Percentiles rank a stretch among this genome's conserved stretches.
Conservation (phyloP, 2,329 filamentous ascomycete genomes). For the Aspergillus felis region DNA sequence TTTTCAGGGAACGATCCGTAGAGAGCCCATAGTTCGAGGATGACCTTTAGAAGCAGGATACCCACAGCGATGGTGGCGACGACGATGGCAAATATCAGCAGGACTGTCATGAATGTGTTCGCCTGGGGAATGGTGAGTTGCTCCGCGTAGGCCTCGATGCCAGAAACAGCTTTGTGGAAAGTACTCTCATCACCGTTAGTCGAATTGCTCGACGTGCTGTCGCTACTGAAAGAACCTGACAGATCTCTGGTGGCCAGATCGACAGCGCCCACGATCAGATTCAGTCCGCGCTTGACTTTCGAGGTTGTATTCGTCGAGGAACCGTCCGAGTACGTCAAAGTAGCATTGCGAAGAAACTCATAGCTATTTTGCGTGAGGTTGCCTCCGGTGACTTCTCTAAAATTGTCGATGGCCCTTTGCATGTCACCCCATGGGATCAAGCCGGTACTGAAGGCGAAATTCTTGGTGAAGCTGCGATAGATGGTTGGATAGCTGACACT, state of each 20-base stretch:
- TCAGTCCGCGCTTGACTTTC: conserved; percentile 54
- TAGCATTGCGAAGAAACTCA: conserved; percentile 68
- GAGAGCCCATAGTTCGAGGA: conserved; percentile 88
- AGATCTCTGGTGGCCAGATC: conserved; percentile 53
- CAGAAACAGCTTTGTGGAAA: conserved; percentile 58
- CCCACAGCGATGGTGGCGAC: conserved; percentile 79
- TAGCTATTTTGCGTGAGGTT: conserved; percentile 80
- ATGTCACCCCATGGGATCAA: conserved; percentile 77
- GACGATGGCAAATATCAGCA: conserved; percentile 82
- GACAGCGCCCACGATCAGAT: conserved; percentile 39
- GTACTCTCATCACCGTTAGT: conserved; percentile 33
- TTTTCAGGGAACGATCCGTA: conserved; percentile 79
- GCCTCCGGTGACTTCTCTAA: conserved; percentile 76
- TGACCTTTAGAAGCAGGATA: conserved; percentile 84
- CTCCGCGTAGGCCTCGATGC: conserved; percentile 79
- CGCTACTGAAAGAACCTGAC: conserved; percentile 41
- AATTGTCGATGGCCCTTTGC: conserved; percentile 77
- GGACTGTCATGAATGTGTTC: conserved; percentile 94
- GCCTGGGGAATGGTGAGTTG: conserved; percentile 78
- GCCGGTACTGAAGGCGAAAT: conserved; percentile 88
- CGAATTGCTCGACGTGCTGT: conserved; percentile 25
- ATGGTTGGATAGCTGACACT: conserved; percentile 82
- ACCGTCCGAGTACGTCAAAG: conserved; percentile 65
- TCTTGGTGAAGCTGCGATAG: conserved; percentile 85
- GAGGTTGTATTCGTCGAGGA: conserved; percentile 46